phyloP scores from a whole-genome alignment of 345 rosid genomes.

The Linum trigynum region DNA sequence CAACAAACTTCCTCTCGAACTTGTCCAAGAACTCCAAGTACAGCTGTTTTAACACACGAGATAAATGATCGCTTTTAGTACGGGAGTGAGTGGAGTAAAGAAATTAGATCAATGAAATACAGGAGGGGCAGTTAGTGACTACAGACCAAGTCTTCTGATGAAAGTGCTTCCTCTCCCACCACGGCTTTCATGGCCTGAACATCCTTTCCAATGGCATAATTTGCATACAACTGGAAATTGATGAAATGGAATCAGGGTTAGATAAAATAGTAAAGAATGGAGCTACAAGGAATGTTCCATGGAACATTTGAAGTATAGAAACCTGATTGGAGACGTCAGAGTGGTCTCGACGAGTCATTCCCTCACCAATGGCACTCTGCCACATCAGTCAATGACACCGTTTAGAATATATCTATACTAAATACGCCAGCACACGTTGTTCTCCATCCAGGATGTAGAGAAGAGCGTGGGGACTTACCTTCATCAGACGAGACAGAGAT shows the following conservation, averaged over 20 bases:
- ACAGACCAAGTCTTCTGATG: constrained; percentile 87
- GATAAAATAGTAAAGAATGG: neutral
- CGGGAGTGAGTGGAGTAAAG: neutral
- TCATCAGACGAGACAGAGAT: constrained; percentile 93
- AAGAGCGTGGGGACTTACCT: constrained; percentile 34
- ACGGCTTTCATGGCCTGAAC: constrained; percentile 99
- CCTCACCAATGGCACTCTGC: constrained; percentile 98
- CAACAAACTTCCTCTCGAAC: constrained; percentile 85
- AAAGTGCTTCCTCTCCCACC: constrained; percentile 99
- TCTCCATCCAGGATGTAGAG: neutral
- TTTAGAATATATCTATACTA: neutral
- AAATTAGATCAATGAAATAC: neutral
- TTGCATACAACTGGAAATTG: constrained; percentile 67
- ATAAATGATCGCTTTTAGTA: constrained; percentile 13
- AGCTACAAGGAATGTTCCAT: neutral
- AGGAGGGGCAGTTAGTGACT: constrained; percentile 9
- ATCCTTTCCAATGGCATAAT: constrained; percentile 93
- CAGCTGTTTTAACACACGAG: constrained; percentile 39
- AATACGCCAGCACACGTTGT: no score
- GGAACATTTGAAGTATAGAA: neutral
- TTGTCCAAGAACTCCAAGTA: constrained; percentile 90
- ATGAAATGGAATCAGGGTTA: neutral
- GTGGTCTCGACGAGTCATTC: constrained; percentile 91
- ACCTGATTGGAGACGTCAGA: constrained; percentile 97
- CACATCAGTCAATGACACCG: neutral